Base-by-base conservation (phyloP, 2,329 filamentous ascomycete species). In the Pezicula radicicola region DNA sequence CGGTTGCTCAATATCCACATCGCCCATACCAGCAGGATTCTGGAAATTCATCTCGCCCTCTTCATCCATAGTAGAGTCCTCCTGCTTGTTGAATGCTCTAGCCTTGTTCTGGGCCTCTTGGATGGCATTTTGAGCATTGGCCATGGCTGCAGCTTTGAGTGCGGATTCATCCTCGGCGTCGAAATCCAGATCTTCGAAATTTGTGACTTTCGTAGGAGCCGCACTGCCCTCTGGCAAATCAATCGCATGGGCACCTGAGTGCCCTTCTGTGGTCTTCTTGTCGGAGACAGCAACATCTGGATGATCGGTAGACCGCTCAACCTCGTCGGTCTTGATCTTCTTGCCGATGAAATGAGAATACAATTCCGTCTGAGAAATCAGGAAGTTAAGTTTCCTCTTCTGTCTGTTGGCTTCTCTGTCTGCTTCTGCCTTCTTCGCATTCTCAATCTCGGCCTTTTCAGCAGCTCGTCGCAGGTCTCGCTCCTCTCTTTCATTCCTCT, bases 1-100 rank as follows among this genome's bases (percentile, higher is more conserved):
- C 8, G 94, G 94, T 68, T 99, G 94, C 57, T 92, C 87, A 51
- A 99, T 91, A 65, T 96, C 89, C 60, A 96, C 91, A 63, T 94
- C 92, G 63, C 93, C 93, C 63, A 99, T 80, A 65, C 93, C 94
- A 4, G 92, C 94, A 0, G 94, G 94, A 68, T 99, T 97, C 74
- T 99, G 94, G 78, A 99, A 99, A 74, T 99, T 99, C 88, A 99
- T 90, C 73, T 99, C 94, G 62, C 92, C 93, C 64, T 97, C 92
- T 53, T 97, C 91, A 59, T 94, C 88, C 70, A 88, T 84, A 52
- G 83, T 83, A 65, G 85, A 82, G 48, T 77, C 75, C 42, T 84
- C 76, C 9, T 79, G 78, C 55, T 91, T 85, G 73, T 97, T 96
- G 79, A 99, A 99, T 9, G 89, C 89, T 48, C 91, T 86, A 1